Percentiles rank a stretch among this genome's conserved stretches.
These are phyloP conservation scores for Tilletia caries DNA, from an alignment of 1,284 basidiomycete genomes.

Conservation along the genomic window DNA sequence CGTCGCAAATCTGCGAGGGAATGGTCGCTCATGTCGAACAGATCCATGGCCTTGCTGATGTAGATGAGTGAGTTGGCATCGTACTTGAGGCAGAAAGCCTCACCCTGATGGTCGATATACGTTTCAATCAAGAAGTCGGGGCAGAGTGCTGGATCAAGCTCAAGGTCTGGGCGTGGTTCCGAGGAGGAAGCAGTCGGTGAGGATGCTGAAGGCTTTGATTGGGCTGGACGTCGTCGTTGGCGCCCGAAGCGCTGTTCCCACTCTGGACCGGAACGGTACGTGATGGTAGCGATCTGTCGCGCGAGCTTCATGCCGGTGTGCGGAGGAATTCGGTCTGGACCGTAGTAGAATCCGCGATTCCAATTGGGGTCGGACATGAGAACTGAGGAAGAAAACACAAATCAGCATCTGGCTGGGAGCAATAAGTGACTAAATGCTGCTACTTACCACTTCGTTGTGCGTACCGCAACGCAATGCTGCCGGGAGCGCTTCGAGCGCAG, in stretches of 20 bases:
- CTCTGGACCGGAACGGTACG: slow-evolving; percentile 96
- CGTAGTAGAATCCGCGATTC: slow-evolving; percentile 98
- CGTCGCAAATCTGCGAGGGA: slow-evolving; percentile 66
- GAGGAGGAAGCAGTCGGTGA: not conserved
- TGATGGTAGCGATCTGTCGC: slow-evolving; percentile 97
- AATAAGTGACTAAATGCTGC: not conserved
- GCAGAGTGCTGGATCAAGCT: slow-evolving; percentile 63
- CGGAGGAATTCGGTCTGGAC: slow-evolving; percentile 70
- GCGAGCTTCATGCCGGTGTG: slow-evolving; percentile 99
- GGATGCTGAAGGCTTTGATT: slow-evolving; percentile 1
- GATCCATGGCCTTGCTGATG: slow-evolving; percentile 92
- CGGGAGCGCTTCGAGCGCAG: slow-evolving; percentile 82
- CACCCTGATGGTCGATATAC: slow-evolving; percentile 86
- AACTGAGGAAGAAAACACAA: slow-evolving; percentile 59
- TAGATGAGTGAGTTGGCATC: slow-evolving; percentile 99
- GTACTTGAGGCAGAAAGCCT: slow-evolving; percentile 93
- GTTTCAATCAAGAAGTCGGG: slow-evolving; percentile 99
- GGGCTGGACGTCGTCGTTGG: slow-evolving; percentile 58
- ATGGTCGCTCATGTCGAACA: slow-evolving; percentile 89
- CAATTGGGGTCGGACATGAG: slow-evolving; percentile 99
- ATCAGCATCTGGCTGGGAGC: not conserved
- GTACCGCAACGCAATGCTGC: slow-evolving; percentile 90
- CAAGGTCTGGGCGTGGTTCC: slow-evolving; percentile 20
- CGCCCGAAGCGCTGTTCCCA: slow-evolving; percentile 97
- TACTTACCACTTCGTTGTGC: slow-evolving; percentile 69